Conservation (phyloP, 306 rosid genomes). For the Albizia julibrissin region DNA sequence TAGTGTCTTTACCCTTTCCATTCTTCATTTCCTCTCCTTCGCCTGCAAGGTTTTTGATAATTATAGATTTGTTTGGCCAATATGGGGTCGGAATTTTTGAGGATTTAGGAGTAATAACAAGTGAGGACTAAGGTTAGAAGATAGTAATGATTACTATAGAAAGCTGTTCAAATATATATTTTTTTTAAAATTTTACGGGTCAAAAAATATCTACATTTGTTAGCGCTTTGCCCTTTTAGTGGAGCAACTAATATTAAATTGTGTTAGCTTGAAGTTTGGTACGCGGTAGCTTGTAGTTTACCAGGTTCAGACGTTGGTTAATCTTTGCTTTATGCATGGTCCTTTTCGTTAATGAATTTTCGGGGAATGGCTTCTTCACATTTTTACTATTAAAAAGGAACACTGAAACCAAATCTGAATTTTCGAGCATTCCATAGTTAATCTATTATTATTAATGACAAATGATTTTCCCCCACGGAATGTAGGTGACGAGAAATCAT, state of each 20-base stretch:
- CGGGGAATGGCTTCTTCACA: neutral
- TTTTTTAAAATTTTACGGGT: neutral
- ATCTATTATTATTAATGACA: neutral
- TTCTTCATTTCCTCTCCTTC: conserved; percentile 4
- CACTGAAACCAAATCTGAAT: neutral
- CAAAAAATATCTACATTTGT: neutral
- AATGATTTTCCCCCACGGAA: neutral
- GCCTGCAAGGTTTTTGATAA: neutral
- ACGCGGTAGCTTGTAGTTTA: conserved; percentile 1
- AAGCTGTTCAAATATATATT: neutral
- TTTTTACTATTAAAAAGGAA: neutral
- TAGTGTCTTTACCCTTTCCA: neutral
- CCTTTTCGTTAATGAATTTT: neutral
- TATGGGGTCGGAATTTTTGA: neutral
- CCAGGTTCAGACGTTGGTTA: neutral
- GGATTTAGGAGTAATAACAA: neutral
- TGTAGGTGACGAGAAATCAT: conserved; percentile 74
- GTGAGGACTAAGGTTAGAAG: neutral
- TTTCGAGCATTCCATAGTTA: neutral
- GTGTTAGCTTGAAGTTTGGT: conserved; percentile 18
- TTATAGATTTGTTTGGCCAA: neutral
- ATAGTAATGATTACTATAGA: neutral
- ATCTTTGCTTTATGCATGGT: neutral
- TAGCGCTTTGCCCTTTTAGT: neutral
- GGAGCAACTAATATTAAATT: neutral